Percentiles rank a stretch among this genome's conserved stretches.
These are phyloP conservation scores for Lablab purpureus DNA, from an alignment of 306 rosid genomes.

Conservation along the genomic window DNA sequence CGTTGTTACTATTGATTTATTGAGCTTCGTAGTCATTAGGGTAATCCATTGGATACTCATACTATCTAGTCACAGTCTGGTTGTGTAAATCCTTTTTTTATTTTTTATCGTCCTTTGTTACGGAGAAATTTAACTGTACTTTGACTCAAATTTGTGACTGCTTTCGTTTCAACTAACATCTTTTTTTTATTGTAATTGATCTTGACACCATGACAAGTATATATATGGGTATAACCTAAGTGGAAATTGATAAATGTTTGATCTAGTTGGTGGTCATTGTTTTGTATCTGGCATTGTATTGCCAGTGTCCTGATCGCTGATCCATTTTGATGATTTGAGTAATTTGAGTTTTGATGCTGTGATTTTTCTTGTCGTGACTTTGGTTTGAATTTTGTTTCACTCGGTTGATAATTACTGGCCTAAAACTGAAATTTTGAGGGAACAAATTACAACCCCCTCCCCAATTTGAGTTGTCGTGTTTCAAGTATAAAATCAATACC, in stretches of 20 bases:
- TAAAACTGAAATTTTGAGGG: not conserved
- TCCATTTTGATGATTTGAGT: not conserved
- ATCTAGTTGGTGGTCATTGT: not conserved
- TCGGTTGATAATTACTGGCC: constrained; percentile 6
- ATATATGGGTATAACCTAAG: not conserved
- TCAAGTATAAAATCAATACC: not conserved
- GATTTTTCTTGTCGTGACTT: not conserved
- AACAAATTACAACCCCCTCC: not conserved
- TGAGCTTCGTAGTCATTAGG: not conserved
- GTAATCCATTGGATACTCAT: not conserved
- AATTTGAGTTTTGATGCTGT: not conserved
- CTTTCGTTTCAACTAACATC: not conserved
- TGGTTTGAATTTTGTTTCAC: constrained; percentile 29
- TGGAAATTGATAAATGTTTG: not conserved
- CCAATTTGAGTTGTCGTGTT: constrained; percentile 5
- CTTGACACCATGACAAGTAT: not conserved
- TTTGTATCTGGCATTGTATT: not conserved
- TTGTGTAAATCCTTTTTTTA: too few relatives aligned
- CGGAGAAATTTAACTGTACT: not conserved
- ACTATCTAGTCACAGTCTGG: not conserved
- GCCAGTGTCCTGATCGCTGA: not conserved
- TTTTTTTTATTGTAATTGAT: not conserved
- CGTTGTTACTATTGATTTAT: not conserved
- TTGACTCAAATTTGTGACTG: not conserved
- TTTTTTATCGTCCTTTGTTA: not conserved